These are phyloP conservation scores for Mallotus nudiflorus DNA, from an alignment of 345 rosid species.

Conservation along the genomic window DNA sequence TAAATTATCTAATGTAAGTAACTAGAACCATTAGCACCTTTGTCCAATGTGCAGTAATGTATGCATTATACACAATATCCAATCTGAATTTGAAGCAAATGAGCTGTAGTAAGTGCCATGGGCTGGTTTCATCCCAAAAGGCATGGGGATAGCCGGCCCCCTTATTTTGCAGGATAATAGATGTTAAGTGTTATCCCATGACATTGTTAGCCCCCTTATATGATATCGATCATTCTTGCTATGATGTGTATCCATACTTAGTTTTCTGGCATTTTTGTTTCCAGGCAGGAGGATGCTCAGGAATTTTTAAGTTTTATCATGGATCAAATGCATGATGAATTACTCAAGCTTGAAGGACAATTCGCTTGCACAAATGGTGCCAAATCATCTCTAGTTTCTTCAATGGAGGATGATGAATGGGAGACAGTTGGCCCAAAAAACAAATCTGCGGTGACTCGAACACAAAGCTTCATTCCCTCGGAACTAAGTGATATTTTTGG, in stretches of 20 bases:
- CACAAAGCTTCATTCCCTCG: slow-evolving; percentile 72
- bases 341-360: slow-evolving; percentile 67
- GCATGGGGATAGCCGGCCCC: no score
- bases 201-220: not conserved
- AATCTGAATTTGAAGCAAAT: no score
- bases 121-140: no score
- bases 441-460: slow-evolving; percentile 86
- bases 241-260: not conserved
- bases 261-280: slow-evolving; percentile 10
- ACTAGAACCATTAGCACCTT: not conserved
- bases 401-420: slow-evolving; percentile 86
- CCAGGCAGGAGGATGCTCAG: slow-evolving; percentile 99
- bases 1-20: not conserved
- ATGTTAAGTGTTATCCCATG: not conserved
- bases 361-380: slow-evolving; percentile 31
- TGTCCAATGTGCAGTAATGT: no score
- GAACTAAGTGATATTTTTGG: slow-evolving; percentile 86
- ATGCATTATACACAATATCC: no score
- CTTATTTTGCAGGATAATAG: not conserved
- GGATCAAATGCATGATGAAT: slow-evolving; percentile 90
- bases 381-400: slow-evolving; percentile 55
- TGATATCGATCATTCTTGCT: not conserved
- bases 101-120: no score
- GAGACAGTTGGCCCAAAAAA: slow-evolving; percentile 95
- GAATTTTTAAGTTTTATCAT: slow-evolving; percentile 87